Base-by-base conservation (phyloP, 75 land plant species). In the Pinus albicaulis region DNA sequence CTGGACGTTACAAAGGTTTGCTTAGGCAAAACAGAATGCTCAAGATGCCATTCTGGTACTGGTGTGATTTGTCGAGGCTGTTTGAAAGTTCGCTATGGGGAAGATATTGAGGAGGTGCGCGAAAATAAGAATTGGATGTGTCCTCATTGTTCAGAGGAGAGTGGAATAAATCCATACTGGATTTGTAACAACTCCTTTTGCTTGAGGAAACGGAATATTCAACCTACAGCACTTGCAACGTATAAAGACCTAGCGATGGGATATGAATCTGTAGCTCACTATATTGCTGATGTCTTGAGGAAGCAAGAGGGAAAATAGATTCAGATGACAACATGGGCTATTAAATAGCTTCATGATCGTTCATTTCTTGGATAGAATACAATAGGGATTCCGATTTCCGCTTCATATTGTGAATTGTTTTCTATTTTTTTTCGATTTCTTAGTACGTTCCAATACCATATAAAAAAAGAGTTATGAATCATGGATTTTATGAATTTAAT, bases 141-240 rank as follows among this genome's bases (percentile, higher is more conserved):
- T 57, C 89, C 89, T 26, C 89, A 87, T 68, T 87, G 85, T 63
- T 77, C 70, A 28, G 85, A 83, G 71, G 80, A 78, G 16, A 77
- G 81, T 76, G 89, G 89, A 19, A 65, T 53, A 1, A 80, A 78
- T 8, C 80, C 83, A 17, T 78, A 80, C 31, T 83, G 89, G 89
- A 87, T 87, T 57, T 87, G 89, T 59, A 87, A 87, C 78, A 87
- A 85, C 48, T 83, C 85, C 5, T 34, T 87, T 19, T 83, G 89
- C 69, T 56, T 87, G 66, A 72, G 76, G 71, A 83, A 72, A 71
- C 57, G 81, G 23, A 87, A 83, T n/a, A 76, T 87, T 41, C 57
- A 71, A 44, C 83, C 89, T 10, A 83, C 89, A 24, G 85, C 85
- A 16, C 72, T 87, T 20, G 85, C 86, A 7, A 83, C 83, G 20